Conservation (phyloP, 2,329 filamentous ascomycete species). For the Elsinoe ampelina region DNA sequence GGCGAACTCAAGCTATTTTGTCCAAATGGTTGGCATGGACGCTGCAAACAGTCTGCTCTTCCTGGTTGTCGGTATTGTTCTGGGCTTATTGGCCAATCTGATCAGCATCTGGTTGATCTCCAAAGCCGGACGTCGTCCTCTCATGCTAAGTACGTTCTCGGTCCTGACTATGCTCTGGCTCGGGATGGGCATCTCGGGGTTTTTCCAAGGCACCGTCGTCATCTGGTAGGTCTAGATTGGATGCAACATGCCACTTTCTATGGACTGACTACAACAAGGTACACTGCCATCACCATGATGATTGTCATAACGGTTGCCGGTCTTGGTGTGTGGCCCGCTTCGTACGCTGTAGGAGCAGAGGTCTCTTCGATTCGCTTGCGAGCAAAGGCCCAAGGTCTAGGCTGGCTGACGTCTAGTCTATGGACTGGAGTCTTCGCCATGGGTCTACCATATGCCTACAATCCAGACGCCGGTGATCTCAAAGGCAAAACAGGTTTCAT, state of each 20-base stretch:
- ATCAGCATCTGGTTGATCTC: constrained; percentile 42
- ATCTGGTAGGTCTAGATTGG: constrained; percentile 29
- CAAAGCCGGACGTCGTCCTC: constrained; percentile 32
- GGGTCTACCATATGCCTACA: constrained; percentile 45
- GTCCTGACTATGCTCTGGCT: constrained; percentile 34
- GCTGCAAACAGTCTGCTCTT: constrained; percentile 32
- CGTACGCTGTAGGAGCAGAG: constrained; percentile 36
- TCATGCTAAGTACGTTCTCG: constrained; percentile 31
- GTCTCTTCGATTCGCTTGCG: constrained; percentile 37
- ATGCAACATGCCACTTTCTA: background rate
- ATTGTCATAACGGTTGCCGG: constrained; percentile 36
- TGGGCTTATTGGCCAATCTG: constrained; percentile 44
- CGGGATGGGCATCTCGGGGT: constrained; percentile 41
- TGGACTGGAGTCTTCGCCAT: constrained; percentile 37
- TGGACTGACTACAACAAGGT: constrained; percentile 25
- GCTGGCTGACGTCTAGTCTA: constrained; percentile 35
- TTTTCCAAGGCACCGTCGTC: constrained; percentile 31
- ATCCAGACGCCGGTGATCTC: constrained; percentile 35
- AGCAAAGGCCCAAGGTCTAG: constrained; percentile 36
- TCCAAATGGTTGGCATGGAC: constrained; percentile 27
- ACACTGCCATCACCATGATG: constrained; percentile 36
- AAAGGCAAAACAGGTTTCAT: constrained; percentile 36
- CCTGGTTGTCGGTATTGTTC: constrained; percentile 22
- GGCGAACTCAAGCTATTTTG: constrained; percentile 29
- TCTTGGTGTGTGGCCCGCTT: constrained; percentile 37